Evolutionary conservation across 2,329 filamentous ascomycete species (phyloP).

Genomic region (Ophiostoma novo-ulmi): DNA sequence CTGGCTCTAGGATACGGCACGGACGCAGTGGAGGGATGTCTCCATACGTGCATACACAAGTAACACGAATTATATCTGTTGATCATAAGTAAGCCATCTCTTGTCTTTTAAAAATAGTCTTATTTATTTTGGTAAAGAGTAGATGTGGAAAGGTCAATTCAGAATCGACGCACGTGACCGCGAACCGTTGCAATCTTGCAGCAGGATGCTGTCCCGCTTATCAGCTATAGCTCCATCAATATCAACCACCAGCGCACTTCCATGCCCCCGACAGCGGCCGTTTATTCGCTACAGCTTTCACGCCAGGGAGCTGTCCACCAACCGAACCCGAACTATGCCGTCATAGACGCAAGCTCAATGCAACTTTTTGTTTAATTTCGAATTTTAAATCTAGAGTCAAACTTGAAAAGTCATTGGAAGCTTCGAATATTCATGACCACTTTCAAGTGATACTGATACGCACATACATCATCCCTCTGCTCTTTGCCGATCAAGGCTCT

Average conservation of each 20-base stretch:
- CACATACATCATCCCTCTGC: too few relatives aligned
- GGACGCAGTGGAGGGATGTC: neutral
- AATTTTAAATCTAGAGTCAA: neutral
- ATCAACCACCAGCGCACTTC: neutral
- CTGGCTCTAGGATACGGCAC: neutral
- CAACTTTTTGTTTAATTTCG: neutral
- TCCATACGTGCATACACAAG: neutral
- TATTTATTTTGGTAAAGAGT: neutral
- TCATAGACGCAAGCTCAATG: slow-evolving; percentile 18
- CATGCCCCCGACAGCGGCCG: neutral
- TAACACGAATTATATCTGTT: neutral
- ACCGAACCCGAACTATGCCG: slow-evolving; percentile 22
- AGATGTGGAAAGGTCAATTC: neutral
- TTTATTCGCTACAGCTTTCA: slow-evolving; percentile 16
- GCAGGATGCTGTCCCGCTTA: neutral
- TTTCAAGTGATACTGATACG: neutral
- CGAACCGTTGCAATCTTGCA: neutral
- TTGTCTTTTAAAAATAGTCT: too few relatives aligned
- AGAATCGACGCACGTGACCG: neutral
- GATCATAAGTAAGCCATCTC: too few relatives aligned
- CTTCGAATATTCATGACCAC: neutral
- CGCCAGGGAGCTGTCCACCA: neutral
- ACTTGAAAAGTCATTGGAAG: neutral
- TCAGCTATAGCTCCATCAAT: neutral
- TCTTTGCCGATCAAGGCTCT: too few relatives aligned